Percentiles rank a stretch among this genome's conserved stretches.
Evolutionary conservation across 176 grass and related monocot species (phyloP).

Genomic region (Triticum aestivum): DNA sequence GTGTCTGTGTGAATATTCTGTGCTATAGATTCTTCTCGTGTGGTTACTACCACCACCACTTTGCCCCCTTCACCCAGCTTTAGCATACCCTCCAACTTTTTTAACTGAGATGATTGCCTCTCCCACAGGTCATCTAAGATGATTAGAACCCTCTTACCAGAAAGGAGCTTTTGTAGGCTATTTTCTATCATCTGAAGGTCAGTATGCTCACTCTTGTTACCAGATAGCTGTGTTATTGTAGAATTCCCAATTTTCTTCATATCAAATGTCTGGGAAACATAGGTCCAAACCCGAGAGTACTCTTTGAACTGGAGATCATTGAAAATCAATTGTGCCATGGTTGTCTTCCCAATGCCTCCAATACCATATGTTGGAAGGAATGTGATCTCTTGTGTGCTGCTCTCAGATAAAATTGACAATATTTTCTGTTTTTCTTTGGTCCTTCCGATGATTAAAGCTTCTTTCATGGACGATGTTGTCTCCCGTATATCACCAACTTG

Average conservation of each 20-base stretch:
- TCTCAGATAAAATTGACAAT: not conserved
- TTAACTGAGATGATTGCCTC: no score
- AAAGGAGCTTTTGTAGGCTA: no score
- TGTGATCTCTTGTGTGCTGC: rapidly evolving
- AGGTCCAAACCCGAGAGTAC: not conserved
- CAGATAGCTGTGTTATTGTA: not conserved
- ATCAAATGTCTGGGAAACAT: conserved; percentile 19
- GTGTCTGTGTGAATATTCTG: no score
- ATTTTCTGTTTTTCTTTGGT: not conserved
- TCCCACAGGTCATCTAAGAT: no score
- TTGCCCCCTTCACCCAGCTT: no score
- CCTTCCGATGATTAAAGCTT: not conserved
- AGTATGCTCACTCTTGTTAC: no score
- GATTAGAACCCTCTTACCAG: no score
- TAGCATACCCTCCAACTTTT: no score
- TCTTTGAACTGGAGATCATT: not conserved
- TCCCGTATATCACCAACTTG: not conserved
- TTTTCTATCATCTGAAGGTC: no score
- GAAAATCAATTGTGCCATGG: conserved; percentile 16
- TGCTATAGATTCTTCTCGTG: no score
- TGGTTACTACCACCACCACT: no score
- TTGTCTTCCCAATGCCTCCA: conserved; percentile 45
- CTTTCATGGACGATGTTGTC: not conserved
- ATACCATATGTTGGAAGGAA: conserved; percentile 32
- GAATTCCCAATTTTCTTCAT: conserved; percentile 1